These are phyloP conservation scores for Cladosporium sp. DNA, from an alignment of 2,329 filamentous ascomycete species.

Conservation along the genomic window DNA sequence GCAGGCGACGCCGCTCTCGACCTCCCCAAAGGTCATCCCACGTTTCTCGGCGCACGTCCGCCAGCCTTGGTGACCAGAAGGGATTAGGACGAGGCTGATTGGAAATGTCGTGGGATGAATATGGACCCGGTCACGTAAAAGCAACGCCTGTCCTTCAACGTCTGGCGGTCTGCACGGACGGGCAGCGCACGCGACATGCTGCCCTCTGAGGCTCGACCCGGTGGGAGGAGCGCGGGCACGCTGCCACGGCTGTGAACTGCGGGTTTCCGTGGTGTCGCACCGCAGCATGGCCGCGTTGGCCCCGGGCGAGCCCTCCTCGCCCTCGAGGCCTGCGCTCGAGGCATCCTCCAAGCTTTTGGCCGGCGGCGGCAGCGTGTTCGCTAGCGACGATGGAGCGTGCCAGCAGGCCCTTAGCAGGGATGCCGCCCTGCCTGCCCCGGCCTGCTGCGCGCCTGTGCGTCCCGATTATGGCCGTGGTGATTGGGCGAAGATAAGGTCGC, in stretches of 20 bases:
- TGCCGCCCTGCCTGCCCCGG: conserved; percentile 2
- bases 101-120: conserved; percentile 5
- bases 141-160: conserved; percentile 4
- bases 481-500: conserved; percentile 7
- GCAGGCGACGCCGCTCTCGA: conserved; percentile 2
- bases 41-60: not conserved
- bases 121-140: conserved; percentile 1
- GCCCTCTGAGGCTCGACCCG: not conserved
- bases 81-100: not conserved
- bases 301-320: too few species aligned
- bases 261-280: not conserved
- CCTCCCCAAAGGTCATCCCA: not conserved
- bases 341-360: conserved; percentile 1
- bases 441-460: not conserved
- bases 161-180: conserved; percentile 8
- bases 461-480: not conserved
- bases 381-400: not conserved
- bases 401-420: not conserved
- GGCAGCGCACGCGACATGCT: conserved; percentile 8
- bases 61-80: too few species aligned
- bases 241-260: not conserved
- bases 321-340: too few species aligned
- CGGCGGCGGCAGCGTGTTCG: not conserved
- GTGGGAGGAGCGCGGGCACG: not conserved
- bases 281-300: conserved; percentile 7